These are phyloP conservation scores for Aspergillus amoenus DNA, from an alignment of 2,329 filamentous ascomycete species.

Conservation along the genomic window DNA sequence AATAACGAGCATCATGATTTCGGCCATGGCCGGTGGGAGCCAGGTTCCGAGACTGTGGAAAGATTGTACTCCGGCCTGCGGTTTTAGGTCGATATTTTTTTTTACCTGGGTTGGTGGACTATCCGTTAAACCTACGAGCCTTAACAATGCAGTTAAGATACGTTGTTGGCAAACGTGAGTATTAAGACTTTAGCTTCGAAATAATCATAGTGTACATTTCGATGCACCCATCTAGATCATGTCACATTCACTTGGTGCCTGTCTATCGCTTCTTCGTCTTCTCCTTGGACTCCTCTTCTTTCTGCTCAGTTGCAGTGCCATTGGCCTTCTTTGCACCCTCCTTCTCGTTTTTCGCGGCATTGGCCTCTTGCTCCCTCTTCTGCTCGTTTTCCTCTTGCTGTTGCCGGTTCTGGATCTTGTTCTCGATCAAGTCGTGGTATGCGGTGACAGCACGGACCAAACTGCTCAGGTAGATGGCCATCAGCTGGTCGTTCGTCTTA, in stretches of 20 bases:
- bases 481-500: slow-evolving; percentile 98
- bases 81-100: no score
- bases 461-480: slow-evolving; percentile 96
- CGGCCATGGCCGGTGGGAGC: no score
- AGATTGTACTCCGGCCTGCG: no score
- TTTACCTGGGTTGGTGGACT: no score
- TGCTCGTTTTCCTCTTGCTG: slow-evolving; percentile 92
- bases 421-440: slow-evolving; percentile 98
- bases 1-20: no score
- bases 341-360: slow-evolving; percentile 67
- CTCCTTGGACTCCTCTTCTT: slow-evolving; percentile 59
- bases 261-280: slow-evolving; percentile 54
- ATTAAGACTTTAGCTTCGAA: not conserved
- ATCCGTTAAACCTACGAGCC: not conserved
- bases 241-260: slow-evolving; percentile 22
- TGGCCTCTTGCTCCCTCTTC: slow-evolving; percentile 66
- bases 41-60: no score
- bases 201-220: slow-evolving; percentile 27
- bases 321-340: slow-evolving; percentile 54
- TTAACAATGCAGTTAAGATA: not conserved
- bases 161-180: not conserved
- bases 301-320: slow-evolving; percentile 54
- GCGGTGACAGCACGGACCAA: slow-evolving; percentile 96
- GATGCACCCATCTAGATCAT: slow-evolving; percentile 27
- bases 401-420: slow-evolving; percentile 99